Evolutionary conservation across 179 eudicot genomes (phyloP), one percentile per base, ranked within the genome.

Genomic region (Nepenthes alata): DNA sequence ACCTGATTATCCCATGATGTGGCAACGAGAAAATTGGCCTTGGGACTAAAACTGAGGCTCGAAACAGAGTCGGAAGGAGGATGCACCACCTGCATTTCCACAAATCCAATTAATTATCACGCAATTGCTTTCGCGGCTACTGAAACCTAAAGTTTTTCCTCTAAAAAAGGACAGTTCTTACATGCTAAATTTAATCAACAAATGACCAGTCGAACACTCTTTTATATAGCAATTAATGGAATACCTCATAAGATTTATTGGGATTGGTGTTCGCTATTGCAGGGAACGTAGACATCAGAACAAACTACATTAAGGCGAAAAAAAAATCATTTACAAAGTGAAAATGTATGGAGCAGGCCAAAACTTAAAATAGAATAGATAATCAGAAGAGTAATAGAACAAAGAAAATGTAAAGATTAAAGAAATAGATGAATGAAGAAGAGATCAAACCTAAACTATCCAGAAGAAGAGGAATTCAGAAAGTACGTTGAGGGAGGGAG

Each of bases 1-100:
- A 90, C 97, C 95, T 88, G 97, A 64, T 85, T 88, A 83, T 90
- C 97, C 97, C 96, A 91, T 48, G 97, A 91, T 57, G 90, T 85
- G 13, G 88, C 95, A 8, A 88, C 79, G 53, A 90, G 81, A 39
- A 63, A 75, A 77, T 90, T 88, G 12, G 95, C 95, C 79, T 88
- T 88, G 5, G 97, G 90, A 75, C 95, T 90, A 63, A 90, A 90
- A 57, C 69, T 45, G 48, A 90, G 81, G 80, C 97, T 85, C 51
- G 95, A 88, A 2, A 90, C 78, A 37, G 90, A 80, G 75, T 90
- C 97, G 62, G 67, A 60, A 0, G 94, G 94, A 57, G 96, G 83
- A 60, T 80, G 85, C 25, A 67, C 60, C 63, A 91, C 84, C 96
- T 88, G 71, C n/a, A 57, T n/a, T 59, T 41, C 25, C 45, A 41